Conservation (phyloP, 2,329 filamentous ascomycete genomes). For the Ophiocordyceps australis region DNA sequence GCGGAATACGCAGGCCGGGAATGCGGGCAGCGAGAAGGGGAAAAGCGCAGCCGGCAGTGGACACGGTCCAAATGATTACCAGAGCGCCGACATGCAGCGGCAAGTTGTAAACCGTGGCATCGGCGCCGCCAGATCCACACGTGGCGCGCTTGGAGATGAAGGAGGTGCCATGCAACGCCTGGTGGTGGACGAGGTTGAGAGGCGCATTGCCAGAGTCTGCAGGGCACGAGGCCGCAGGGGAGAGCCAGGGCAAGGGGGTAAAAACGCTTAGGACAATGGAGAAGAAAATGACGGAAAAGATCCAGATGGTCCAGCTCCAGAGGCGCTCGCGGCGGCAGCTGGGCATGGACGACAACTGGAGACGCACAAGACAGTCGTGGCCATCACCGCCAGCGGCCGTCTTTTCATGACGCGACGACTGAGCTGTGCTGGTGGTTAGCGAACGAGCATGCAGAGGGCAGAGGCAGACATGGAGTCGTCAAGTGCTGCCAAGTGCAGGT, state of each 20-base stretch:
- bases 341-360: slow-evolving; percentile 10
- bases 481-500: too few relatives aligned
- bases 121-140: slow-evolving; percentile 11
- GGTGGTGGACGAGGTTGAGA: too few relatives aligned
- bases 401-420: slow-evolving; percentile 13
- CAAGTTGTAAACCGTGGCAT: slow-evolving; percentile 28
- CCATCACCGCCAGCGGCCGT: slow-evolving; percentile 20
- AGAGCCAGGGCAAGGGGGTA: too few relatives aligned
- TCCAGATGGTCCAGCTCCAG: slow-evolving; percentile 22
- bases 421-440: slow-evolving; percentile 4
- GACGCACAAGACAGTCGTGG: slow-evolving; percentile 16
- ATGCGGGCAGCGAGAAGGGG: slow-evolving; percentile 34
- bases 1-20: slow-evolving; percentile 33
- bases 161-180: not conserved
- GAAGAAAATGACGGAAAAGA: slow-evolving; percentile 20
- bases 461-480: not conserved
- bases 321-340: slow-evolving; percentile 12
- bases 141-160: slow-evolving; percentile 9
- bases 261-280: slow-evolving; percentile 12
- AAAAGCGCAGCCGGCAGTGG: slow-evolving; percentile 29
- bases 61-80: slow-evolving; percentile 26
- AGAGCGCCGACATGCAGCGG: slow-evolving; percentile 39
- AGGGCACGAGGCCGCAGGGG: too few relatives aligned
- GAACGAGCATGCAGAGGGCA: not conserved
- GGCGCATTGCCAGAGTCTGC: too few relatives aligned